Conservation (phyloP, 2,329 filamentous ascomycete species). For the Rutstroemia sydowiana region DNA sequence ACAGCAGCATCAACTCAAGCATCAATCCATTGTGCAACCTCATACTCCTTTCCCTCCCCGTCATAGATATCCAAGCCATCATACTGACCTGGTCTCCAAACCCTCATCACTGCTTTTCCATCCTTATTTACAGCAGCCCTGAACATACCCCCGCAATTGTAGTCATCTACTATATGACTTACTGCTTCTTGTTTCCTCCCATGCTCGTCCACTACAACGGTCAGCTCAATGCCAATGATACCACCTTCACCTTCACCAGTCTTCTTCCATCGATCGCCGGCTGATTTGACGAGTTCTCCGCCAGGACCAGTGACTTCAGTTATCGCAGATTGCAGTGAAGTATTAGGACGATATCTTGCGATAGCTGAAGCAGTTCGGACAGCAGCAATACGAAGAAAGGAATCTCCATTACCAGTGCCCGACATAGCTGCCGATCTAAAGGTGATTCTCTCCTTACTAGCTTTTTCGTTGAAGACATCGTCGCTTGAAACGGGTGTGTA, state of each 20-base stretch:
- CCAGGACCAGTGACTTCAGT: conserved; percentile 58
- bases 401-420: conserved; percentile 83
- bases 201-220: conserved; percentile 39
- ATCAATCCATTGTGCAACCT: conserved; percentile 23
- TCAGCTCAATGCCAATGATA: conserved; percentile 72
- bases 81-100: conserved; percentile 39
- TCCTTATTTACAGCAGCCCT: conserved; percentile 65
- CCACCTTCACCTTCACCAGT: conserved; percentile 78
- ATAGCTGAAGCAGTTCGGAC: conserved; percentile 67
- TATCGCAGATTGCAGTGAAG: conserved; percentile 50
- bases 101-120: conserved; percentile 48
- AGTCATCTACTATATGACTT: conserved; percentile 61
- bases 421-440: conserved; percentile 49
- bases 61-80: conserved; percentile 27
- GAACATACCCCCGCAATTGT: conserved; percentile 85
- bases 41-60: conserved; percentile 28
- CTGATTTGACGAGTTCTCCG: conserved; percentile 68
- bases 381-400: conserved; percentile 68
- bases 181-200: conserved; percentile 33
- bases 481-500: conserved; percentile 15
- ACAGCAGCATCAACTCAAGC: background rate
- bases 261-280: conserved; percentile 63
- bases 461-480: conserved; percentile 19
- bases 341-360: conserved; percentile 48
- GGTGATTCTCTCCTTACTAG: conserved; percentile 14